A percentile compares a stretch with the other conserved stretches of the same genome.
These are phyloP conservation scores for Acidomyces sp. DNA, from an alignment of 495 filamentous ascomycete species.

Conservation along the genomic window DNA sequence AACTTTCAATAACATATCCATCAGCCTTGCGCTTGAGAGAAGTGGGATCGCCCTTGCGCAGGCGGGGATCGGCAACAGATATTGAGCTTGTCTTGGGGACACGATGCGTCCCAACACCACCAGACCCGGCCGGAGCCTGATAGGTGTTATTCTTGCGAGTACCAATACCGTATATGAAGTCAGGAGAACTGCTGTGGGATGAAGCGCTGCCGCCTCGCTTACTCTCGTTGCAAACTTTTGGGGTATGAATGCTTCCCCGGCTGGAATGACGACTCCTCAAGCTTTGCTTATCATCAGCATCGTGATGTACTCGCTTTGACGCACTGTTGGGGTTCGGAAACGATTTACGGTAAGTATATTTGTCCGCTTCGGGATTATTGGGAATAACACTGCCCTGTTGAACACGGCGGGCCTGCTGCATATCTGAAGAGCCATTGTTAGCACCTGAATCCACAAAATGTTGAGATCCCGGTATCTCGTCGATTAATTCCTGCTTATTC, in stretches of 20 bases:
- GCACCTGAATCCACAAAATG: too few relatives aligned
- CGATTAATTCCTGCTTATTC: too few relatives aligned
- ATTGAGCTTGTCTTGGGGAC: neutral
- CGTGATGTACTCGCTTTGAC: slow-evolving; percentile 10
- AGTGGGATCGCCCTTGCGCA: neutral
- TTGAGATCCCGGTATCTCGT: too few relatives aligned
- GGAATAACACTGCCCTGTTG: neutral
- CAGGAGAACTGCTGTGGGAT: slow-evolving; percentile 14
- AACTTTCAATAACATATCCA: slow-evolving; percentile 1
- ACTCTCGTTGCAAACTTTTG: neutral
- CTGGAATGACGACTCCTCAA: neutral
- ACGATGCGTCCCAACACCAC: slow-evolving; percentile 3
- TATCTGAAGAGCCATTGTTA: neutral
- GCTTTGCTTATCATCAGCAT: neutral
- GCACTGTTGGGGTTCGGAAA: slow-evolving; percentile 11
- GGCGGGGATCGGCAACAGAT: slow-evolving; percentile 6
- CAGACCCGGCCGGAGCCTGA: neutral
- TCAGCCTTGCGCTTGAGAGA: slow-evolving; percentile 5
- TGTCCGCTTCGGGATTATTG: slow-evolving; percentile 8
- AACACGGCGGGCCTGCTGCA: neutral
- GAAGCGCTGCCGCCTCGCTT: neutral
- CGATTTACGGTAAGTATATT: slow-evolving; percentile 10
- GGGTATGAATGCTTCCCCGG: neutral
- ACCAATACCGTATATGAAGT: slow-evolving; percentile 5
- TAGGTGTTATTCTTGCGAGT: slow-evolving; percentile 9